Evolutionary conservation across 805 yeast genomes (phyloP), one percentile per base, ranked within the genome.

Genomic region (Candida ovalis): DNA sequence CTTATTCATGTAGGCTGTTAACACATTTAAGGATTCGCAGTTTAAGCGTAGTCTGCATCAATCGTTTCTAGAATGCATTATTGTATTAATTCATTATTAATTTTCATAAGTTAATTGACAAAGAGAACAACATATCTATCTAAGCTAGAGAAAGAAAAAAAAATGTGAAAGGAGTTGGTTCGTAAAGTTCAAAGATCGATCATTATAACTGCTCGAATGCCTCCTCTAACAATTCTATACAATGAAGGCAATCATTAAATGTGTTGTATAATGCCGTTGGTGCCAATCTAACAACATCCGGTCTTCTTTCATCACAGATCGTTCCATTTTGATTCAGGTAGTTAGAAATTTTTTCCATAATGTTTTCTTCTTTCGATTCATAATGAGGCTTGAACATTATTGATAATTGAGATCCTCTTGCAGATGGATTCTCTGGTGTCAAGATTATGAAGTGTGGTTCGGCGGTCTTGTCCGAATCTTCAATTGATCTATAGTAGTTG

Each of bases 221-320:
- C 25, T 71, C 73, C 18, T 80, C 66, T 3, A 89, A 58, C 19
- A 70, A 53, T 21, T 63, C 51, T 5, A 73, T 80, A 8, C 81
- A 81, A 2, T 57, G 46, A 32, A 59, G 69, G 13, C 86, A 81
- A 51, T 91, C 95, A 39, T 62, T 67, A 56, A 86, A 86, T 1
- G 86, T 80, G 59, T 89, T 91, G 70, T 91, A 91, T 42, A 89
- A 71, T 0, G 96, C 94, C 2, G 78, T 73, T 7, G 98, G 97
- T 0, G 96, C 92, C n/a, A 91, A 61, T 49, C 97, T 72, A 36
- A 92, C 81, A n/a, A 90, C 97, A 61, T 82, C 82, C 1, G 97
- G 97, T 61, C 88, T 75, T 62, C 98, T 76, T 61, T 91, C 96
- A 63, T 91, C 98, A 48, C 88, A 86, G 22, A 91, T 78, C 1